Percentiles rank a stretch among this genome's conserved stretches.
Evolutionary conservation across 805 yeast genomes (phyloP).

Genomic region (Ogataea trehalophila): DNA sequence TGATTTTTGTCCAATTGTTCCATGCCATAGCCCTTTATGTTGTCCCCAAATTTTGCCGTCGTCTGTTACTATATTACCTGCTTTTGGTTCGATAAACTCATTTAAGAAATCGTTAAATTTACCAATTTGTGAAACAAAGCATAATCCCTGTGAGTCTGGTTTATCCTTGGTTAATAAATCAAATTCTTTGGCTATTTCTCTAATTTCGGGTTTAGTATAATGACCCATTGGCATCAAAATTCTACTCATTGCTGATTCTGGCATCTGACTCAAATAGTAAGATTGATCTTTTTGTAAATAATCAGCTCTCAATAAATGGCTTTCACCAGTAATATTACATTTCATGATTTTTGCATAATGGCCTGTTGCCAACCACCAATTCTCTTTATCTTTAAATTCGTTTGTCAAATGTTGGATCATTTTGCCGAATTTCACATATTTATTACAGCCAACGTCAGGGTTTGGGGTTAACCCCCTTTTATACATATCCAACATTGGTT

Average conservation of each 20-base stretch:
- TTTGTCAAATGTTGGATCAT: constrained; percentile 49
- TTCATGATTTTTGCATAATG: constrained; percentile 61
- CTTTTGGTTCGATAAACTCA: constrained; percentile 66
- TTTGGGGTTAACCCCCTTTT: constrained; percentile 80
- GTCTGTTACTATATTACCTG: constrained; percentile 76
- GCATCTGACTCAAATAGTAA: constrained; percentile 75
- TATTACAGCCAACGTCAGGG: constrained; percentile 89
- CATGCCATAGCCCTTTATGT: constrained; percentile 89
- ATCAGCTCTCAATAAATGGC: constrained; percentile 52
- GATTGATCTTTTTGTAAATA: constrained; percentile 79
- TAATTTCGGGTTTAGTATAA: constrained; percentile 65
- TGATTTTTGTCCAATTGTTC: constrained; percentile 88
- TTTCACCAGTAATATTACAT: constrained; percentile 27
- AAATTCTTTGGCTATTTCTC: constrained; percentile 56
- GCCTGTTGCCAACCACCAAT: constrained; percentile 90
- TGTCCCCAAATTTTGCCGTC: constrained; percentile 73
- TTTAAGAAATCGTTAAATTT: constrained; percentile 67
- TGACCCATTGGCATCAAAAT: constrained; percentile 81
- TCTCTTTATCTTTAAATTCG: constrained; percentile 5
- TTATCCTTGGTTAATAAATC: constrained; percentile 63
- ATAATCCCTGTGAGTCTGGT: constrained; percentile 91
- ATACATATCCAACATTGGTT: constrained; percentile 82
- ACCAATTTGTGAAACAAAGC: constrained; percentile 71
- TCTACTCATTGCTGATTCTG: constrained; percentile 36
- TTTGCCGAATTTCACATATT: constrained; percentile 80